These are phyloP conservation scores for Ophiocordyceps camponoti-saundersi DNA, from an alignment of 2,329 filamentous ascomycete species.

Conservation along the genomic window DNA sequence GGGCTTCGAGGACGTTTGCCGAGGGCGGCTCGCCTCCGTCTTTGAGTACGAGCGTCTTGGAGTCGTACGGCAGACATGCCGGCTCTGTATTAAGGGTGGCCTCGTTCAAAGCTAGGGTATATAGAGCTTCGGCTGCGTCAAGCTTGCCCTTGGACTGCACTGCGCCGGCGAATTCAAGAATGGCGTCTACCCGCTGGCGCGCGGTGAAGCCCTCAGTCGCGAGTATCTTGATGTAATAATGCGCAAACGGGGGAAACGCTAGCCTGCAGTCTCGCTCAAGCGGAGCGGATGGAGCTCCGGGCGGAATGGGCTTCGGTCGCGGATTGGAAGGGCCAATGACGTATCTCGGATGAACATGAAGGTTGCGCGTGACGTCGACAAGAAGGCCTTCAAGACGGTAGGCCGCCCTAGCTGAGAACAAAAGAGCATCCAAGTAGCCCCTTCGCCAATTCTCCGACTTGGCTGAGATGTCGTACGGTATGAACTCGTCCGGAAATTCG, in stretches of 20 bases:
- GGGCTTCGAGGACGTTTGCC: slow-evolving; percentile 55
- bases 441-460: slow-evolving; percentile 75
- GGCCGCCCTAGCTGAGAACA: slow-evolving; percentile 58
- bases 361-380: slow-evolving; percentile 44
- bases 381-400: slow-evolving; percentile 74
- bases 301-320: slow-evolving; percentile 53
- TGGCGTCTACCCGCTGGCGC: slow-evolving; percentile 67
- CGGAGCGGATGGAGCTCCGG: slow-evolving; percentile 44
- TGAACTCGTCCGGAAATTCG: slow-evolving; percentile 50
- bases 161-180: slow-evolving; percentile 71
- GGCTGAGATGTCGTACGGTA: slow-evolving; percentile 49
- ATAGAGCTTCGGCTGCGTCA: slow-evolving; percentile 53
- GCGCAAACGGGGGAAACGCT: slow-evolving; percentile 54
- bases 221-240: slow-evolving; percentile 66
- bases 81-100: slow-evolving; percentile 39
- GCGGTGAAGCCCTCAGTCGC: slow-evolving; percentile 63
- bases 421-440: slow-evolving; percentile 70
- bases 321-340: slow-evolving; percentile 76
- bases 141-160: slow-evolving; percentile 57
- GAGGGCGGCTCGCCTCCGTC: slow-evolving; percentile 42
- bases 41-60: slow-evolving; percentile 45
- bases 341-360: slow-evolving; percentile 53
- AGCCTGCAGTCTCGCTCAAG: slow-evolving; percentile 59
- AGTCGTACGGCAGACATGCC: slow-evolving; percentile 30
- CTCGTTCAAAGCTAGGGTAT: slow-evolving; percentile 59